Conservation (phyloP, 2,329 filamentous ascomycete species). For the Blumeria hordei region DNA sequence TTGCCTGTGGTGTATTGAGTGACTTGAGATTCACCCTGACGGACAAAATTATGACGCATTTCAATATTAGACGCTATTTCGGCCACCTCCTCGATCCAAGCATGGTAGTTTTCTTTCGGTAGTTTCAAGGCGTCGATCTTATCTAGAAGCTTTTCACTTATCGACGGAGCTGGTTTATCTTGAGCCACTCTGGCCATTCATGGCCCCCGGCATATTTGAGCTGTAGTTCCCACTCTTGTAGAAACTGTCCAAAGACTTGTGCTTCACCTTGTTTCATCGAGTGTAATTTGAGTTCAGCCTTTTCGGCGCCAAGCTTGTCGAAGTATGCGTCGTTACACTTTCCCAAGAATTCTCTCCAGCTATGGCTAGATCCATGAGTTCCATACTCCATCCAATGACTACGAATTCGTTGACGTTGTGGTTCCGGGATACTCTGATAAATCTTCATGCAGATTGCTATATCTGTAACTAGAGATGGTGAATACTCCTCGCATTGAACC, state of each 20-base stretch:
- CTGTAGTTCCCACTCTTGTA: neutral
- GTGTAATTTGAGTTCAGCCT: neutral
- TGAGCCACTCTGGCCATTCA: neutral
- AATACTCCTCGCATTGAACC: neutral
- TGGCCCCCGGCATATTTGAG: neutral
- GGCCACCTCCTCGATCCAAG: neutral
- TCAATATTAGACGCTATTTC: neutral
- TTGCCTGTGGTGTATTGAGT: neutral
- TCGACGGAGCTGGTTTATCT: neutral
- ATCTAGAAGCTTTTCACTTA: neutral
- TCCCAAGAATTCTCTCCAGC: neutral
- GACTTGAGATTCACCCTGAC: neutral
- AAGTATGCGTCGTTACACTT: neutral
- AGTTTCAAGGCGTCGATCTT: neutral
- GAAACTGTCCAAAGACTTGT: neutral
- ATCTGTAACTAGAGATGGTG: neutral
- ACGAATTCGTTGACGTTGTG: neutral
- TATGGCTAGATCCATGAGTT: neutral
- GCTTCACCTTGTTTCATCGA: neutral
- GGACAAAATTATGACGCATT: neutral
- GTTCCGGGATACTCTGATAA: neutral
- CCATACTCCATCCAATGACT: neutral
- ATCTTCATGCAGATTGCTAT: neutral
- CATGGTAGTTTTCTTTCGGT: neutral
- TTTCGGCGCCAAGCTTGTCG: neutral